Conservation (phyloP, 495 filamentous ascomycete genomes). For the Hypoxylon cercidicola region DNA sequence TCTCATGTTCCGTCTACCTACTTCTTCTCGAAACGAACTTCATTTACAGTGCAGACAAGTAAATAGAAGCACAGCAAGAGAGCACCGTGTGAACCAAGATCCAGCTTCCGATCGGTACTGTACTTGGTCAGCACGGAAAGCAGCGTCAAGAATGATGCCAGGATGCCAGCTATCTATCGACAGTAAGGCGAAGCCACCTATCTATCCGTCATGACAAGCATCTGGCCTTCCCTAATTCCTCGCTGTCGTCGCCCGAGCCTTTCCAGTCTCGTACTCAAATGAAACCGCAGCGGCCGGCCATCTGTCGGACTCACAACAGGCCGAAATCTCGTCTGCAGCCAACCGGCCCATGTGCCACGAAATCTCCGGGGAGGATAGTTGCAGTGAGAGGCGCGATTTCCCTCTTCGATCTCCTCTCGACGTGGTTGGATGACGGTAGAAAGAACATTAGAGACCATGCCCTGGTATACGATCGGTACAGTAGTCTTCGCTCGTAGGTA, state of each 20-base stretch:
- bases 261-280: too few relatives aligned
- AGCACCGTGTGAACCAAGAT: too few relatives aligned
- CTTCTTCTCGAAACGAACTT: too few relatives aligned
- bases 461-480: too few relatives aligned
- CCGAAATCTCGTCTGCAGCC: conserved; percentile 25
- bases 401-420: neutral
- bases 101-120: too few relatives aligned
- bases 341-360: conserved; percentile 37
- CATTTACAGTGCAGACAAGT: too few relatives aligned
- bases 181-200: too few relatives aligned
- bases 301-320: conserved; percentile 14
- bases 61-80: too few relatives aligned
- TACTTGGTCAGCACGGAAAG: conserved; percentile 19
- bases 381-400: conserved; percentile 39
- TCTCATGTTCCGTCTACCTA: too few relatives aligned
- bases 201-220: neutral
- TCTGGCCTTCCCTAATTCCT: neutral
- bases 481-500: too few relatives aligned
- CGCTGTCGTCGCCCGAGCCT: neutral
- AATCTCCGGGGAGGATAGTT: conserved; percentile 45
- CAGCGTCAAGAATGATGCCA: conserved; percentile 17
- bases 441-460: too few relatives aligned
- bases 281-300: conserved; percentile 17
- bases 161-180: conserved; percentile 19
- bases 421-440: neutral